Percentiles rank a stretch among this genome's conserved stretches.
These are phyloP conservation scores for Amanita polypyramis DNA, from an alignment of 768 basidiomycete species.

Conservation along the genomic window DNA sequence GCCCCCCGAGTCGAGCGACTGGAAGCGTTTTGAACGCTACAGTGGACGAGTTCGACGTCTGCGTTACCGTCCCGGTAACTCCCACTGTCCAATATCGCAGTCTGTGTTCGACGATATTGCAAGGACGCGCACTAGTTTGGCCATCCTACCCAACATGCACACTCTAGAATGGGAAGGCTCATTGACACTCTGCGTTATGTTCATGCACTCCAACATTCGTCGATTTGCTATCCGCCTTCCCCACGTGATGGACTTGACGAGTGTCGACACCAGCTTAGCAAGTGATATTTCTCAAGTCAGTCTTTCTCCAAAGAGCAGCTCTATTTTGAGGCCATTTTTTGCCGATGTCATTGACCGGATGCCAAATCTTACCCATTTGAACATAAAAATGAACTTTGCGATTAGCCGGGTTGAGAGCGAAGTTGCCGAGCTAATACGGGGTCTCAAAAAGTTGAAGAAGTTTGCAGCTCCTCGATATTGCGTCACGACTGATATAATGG, in stretches of 20 bases:
- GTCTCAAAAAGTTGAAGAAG: slow-evolving; percentile 33
- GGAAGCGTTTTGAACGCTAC: slow-evolving; percentile 46
- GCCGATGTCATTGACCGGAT: slow-evolving; percentile 34
- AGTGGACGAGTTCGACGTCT: slow-evolving; percentile 32
- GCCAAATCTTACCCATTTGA: slow-evolving; percentile 36
- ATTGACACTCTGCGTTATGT: slow-evolving; percentile 29
- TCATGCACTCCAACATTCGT: slow-evolving; percentile 43
- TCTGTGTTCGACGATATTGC: slow-evolving; percentile 45
- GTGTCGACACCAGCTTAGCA: slow-evolving; percentile 20
- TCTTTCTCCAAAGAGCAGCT: slow-evolving; percentile 9
- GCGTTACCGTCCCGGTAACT: slow-evolving; percentile 5
- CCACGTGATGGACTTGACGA: slow-evolving; percentile 14
- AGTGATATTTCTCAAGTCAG: slow-evolving; percentile 15
- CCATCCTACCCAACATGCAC: slow-evolving; percentile 45
- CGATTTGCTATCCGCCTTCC: slow-evolving; percentile 4
- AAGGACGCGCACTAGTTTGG: slow-evolving; percentile 39
- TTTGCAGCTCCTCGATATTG: slow-evolving; percentile 43
- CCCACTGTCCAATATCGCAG: slow-evolving; percentile 13
- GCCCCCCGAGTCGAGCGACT: slow-evolving; percentile 35
- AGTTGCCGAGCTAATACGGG: slow-evolving; percentile 26
- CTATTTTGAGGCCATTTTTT: slow-evolving; percentile 17
- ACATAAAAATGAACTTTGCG: slow-evolving; percentile 32
- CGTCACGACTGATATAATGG: slow-evolving; percentile 34
- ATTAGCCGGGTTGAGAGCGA: slow-evolving; percentile 30
- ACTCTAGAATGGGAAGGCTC: slow-evolving; percentile 36